Evolutionary conservation across 176 grass and related monocot genomes (phyloP).

Genomic region (Carex cristatella): DNA sequence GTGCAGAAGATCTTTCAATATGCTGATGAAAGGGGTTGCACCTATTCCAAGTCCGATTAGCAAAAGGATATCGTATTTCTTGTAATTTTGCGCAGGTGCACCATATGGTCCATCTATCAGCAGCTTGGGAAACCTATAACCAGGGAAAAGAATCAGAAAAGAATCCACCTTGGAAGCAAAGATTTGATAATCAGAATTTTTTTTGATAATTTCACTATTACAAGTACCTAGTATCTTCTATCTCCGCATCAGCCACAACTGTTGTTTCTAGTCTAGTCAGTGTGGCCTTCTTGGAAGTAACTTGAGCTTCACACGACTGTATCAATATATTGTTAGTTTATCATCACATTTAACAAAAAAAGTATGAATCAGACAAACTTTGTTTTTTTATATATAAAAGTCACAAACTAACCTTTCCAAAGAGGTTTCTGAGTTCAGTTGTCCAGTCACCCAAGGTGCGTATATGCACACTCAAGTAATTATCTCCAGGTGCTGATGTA

Average conservation of each 20-base stretch:
- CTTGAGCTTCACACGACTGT: slow-evolving; percentile 70
- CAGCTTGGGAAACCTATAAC: slow-evolving; percentile 72
- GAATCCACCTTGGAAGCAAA: background rate
- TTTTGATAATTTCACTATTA: background rate
- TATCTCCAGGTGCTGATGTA: slow-evolving; percentile 78
- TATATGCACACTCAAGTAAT: slow-evolving; percentile 93
- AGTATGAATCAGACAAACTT: background rate
- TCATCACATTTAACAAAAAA: background rate
- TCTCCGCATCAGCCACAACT: slow-evolving; percentile 64
- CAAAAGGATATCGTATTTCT: slow-evolving; percentile 97
- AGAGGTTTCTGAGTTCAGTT: slow-evolving; percentile 67
- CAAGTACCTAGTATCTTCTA: slow-evolving; percentile 64
- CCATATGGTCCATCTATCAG: slow-evolving; percentile 89
- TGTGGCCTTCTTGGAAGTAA: slow-evolving; percentile 91
- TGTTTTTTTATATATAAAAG: background rate
- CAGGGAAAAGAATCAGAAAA: background rate
- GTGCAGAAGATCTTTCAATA: slow-evolving; percentile 90
- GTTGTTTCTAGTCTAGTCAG: slow-evolving; percentile 93
- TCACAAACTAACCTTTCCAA: slow-evolving; percentile 78
- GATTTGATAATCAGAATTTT: background rate
- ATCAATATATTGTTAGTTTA: slow-evolving; percentile 23
- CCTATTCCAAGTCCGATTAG: slow-evolving; percentile 91
- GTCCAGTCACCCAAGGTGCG: slow-evolving; percentile 94
- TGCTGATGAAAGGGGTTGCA: slow-evolving; percentile 98
- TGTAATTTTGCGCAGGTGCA: slow-evolving; percentile 98